phyloP scores from a whole-genome alignment of 352 stramenopile species.

The Phytophthora cactorum region DNA sequence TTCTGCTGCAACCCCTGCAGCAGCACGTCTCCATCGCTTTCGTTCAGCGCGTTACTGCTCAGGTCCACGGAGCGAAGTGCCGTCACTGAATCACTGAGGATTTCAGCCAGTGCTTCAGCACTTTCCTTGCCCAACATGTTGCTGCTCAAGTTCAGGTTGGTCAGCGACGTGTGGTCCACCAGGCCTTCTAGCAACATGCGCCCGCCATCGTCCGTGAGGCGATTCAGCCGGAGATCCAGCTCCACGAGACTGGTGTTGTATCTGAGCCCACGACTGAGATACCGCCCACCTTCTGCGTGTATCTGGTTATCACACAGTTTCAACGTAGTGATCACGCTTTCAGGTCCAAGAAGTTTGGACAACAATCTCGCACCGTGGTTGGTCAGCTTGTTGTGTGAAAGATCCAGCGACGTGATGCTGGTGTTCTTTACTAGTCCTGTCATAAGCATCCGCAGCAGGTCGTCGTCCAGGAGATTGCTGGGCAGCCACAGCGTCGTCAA shows the following conservation, averaged over 20 bases:
- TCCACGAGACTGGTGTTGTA: constrained; percentile 91
- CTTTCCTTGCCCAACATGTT: constrained; percentile 84
- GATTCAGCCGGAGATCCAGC: constrained; percentile 92
- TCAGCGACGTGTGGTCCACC: constrained; percentile 67
- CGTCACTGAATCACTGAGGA: constrained; percentile 72
- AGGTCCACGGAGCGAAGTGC: constrained; percentile 80
- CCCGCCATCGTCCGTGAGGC: constrained; percentile 91
- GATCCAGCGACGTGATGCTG: constrained; percentile 93
- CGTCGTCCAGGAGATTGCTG: constrained; percentile 93
- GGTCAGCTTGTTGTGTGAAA: constrained; percentile 96
- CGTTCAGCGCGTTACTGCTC: constrained; percentile 79
- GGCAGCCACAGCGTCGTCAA: constrained; percentile 91
- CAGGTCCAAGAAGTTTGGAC: constrained; percentile 88
- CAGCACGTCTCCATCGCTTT: constrained; percentile 64
- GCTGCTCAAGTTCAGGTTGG: constrained; percentile 85
- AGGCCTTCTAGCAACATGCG: constrained; percentile 90
- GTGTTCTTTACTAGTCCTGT: constrained; percentile 92
- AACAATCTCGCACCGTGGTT: constrained; percentile 92
- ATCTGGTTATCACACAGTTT: constrained; percentile 95
- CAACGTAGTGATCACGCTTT: constrained; percentile 91
- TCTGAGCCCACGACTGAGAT: constrained; percentile 91
- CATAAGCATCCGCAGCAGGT: constrained; percentile 94
- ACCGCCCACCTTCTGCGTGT: constrained; percentile 89
- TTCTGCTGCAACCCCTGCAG: constrained; percentile 72
- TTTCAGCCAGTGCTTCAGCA: constrained; percentile 67